Evolutionary conservation across 2,329 filamentous ascomycete genomes (phyloP), one percentile per base, ranked within the genome.

Genomic region (Alternaria gaisen): DNA sequence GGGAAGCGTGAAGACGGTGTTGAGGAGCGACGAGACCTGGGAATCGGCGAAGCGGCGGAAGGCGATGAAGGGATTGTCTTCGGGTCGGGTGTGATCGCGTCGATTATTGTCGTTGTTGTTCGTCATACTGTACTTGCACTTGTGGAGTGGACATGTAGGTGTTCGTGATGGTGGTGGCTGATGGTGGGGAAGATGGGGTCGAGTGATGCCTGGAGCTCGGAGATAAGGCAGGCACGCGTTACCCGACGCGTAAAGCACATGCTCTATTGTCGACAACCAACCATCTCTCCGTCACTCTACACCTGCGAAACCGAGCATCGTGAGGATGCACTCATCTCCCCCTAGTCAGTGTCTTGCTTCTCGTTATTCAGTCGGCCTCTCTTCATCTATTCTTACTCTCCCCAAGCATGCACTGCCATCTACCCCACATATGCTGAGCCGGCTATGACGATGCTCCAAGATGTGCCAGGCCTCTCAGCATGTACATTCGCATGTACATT

Each of bases 1-100:
- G 34, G 74, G 72, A 14, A 76, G 74, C 28, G 82, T 80, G 58
- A 84, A 83, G 55, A 87, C 77, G 18, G 81, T 81, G 63, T 84
- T 83, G 56, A 88, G 75, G 53, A 89, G 74, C 16, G 83, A 83
- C 9, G 82, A 83, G 66, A 88, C 81, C 58, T 86, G 84, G 47
- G 84, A 83, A 67, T 89, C 87, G 57, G 86, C 85, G 72, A 86
- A 87, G 63, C 84, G 85, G 66, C 87, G 87, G 77, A 89, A 88
- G 30, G 83, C 80, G 57, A 87, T 82, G 74, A 89, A 88, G 1
- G 86, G 85, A 61, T 87, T 87, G 57, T 74, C 66, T 60, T 77
- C 74, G 34, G 60, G 63, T 34, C 64, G 65, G 18, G 60, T 48
- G 18, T 47, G 34, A 12, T 71, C 50, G 52, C 66, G 66, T 38